Conservation (phyloP, 2,329 filamentous ascomycete species). For the Epichloe gansuensis region DNA sequence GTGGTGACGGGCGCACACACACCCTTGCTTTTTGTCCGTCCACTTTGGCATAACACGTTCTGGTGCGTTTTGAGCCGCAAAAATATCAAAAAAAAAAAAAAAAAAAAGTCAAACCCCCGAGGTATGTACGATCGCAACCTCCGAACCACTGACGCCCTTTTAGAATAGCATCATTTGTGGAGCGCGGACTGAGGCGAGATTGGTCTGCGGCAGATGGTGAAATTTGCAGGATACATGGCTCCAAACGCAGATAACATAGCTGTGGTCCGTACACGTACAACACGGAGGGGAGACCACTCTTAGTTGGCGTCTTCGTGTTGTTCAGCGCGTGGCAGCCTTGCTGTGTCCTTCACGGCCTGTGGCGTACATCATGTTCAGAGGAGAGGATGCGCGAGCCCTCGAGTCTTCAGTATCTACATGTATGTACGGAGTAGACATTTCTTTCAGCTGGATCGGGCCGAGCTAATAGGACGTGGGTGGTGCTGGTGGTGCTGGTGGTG, state of each 20-base stretch:
- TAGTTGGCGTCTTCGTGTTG: too few relatives aligned
- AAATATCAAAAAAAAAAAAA: neutral
- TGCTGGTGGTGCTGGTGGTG: too few relatives aligned
- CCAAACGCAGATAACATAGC: too few relatives aligned
- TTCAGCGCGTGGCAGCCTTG: neutral
- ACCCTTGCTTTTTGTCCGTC: neutral
- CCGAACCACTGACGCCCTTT: too few relatives aligned
- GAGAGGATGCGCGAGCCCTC: neutral
- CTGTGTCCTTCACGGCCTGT: neutral
- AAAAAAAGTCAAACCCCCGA: neutral
- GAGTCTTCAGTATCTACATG: neutral
- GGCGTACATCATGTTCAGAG: neutral
- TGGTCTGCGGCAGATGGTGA: neutral
- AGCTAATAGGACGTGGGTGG: slow-evolving; percentile 1
- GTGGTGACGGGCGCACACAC: neutral
- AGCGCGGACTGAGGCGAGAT: slow-evolving; percentile 1
- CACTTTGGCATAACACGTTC: neutral
- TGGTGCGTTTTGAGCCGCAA: neutral
- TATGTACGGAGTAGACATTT: neutral
- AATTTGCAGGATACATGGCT: neutral
- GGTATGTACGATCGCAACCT: too few relatives aligned
- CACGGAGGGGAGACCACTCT: too few relatives aligned
- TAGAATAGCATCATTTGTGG: neutral
- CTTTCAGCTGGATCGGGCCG: slow-evolving; percentile 10
- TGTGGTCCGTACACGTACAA: too few relatives aligned